Conservation (phyloP, 179 eudicot genomes). For the Spergularia azorica region DNA sequence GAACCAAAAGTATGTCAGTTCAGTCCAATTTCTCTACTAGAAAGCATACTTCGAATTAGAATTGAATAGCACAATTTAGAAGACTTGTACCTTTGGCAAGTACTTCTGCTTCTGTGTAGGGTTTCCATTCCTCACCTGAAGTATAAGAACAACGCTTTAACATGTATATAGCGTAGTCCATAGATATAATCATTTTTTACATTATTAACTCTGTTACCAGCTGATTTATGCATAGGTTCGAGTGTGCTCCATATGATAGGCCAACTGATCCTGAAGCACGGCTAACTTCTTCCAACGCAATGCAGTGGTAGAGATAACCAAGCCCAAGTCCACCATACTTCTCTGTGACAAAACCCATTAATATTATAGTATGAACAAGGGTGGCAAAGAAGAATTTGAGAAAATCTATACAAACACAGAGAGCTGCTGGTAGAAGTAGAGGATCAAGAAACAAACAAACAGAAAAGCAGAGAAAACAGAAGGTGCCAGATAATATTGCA, state of each 20-base stretch:
- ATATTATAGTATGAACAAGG: not conserved
- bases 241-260: conserved; percentile 96
- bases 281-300: conserved; percentile 98
- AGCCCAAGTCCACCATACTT: conserved; percentile 99
- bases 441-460: no score
- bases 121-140: conserved; percentile 87
- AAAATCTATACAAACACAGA: no score
- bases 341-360: conserved; percentile 46
- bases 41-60: not conserved
- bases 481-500: no score
- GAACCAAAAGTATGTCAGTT: not conserved
- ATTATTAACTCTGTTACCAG: conserved; percentile 49
- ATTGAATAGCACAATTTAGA: not conserved
- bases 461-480: no score
- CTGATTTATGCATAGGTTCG: conserved; percentile 96
- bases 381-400: not conserved
- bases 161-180: not conserved
- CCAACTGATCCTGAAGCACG: conserved; percentile 99
- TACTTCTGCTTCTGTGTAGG: conserved; percentile 89
- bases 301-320: conserved; percentile 97
- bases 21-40: not conserved
- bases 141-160: conserved; percentile 12
- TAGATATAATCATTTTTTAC: not conserved
- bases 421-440: no score
- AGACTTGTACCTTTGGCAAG: conserved; percentile 75